These are phyloP conservation scores for Carex littledalei DNA, from an alignment of 176 grass and related monocot species.

Conservation along the genomic window DNA sequence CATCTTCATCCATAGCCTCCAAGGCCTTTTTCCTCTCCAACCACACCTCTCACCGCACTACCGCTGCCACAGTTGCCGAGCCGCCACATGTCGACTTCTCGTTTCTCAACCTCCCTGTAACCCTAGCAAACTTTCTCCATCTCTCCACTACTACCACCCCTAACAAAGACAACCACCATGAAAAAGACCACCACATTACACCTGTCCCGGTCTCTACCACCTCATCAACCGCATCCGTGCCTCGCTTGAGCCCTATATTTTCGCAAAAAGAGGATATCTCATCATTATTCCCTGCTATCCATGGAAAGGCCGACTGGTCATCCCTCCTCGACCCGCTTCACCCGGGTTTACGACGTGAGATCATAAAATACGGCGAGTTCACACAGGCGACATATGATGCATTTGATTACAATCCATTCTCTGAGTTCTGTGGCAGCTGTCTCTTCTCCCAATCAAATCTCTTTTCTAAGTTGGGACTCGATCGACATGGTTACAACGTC, in stretches of 20 bases:
- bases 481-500: conserved; percentile 3
- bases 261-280: conserved; percentile 18
- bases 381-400: conserved; percentile 37
- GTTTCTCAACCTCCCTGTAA: neutral
- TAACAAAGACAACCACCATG: neutral
- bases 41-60: neutral
- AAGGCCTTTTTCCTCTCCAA: neutral
- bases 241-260: neutral
- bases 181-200: neutral
- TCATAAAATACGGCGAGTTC: conserved; percentile 48
- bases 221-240: neutral
- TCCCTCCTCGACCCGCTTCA: conserved; percentile 28
- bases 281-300: neutral
- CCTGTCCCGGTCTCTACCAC: neutral
- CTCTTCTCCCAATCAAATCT: conserved; percentile 13
- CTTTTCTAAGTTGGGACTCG: conserved; percentile 22
- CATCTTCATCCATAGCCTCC: neutral
- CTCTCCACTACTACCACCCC: neutral
- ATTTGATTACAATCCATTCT: conserved; percentile 37
- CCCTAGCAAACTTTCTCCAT: conserved; percentile 6
- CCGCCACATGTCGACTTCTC: neutral
- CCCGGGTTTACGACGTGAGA: conserved; percentile 34
- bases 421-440: conserved; percentile 35
- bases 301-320: conserved; percentile 31
- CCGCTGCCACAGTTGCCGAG: neutral